Evolutionary conservation across 805 yeast species (phyloP), one percentile per base, ranked within the genome.

Genomic region (Priceomyces melissophilus): DNA sequence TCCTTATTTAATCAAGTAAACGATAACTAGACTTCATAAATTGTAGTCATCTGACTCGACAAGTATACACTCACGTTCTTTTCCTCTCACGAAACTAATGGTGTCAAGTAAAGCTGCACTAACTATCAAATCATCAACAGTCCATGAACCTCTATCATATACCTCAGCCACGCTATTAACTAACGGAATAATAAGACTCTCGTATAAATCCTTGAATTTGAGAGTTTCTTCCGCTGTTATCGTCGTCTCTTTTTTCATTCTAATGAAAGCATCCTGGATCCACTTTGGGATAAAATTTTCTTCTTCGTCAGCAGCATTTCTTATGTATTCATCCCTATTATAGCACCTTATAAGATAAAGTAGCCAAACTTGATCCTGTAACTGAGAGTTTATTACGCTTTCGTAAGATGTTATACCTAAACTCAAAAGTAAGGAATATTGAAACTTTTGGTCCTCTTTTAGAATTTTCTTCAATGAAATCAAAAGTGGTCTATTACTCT

Each of bases 321-420:
- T 54, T 6, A 39, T 41, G 41, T 70, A 67, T 11, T 54, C 58
- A 3, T 55, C 49, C 34, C 63, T 65, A 54, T 81, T 83, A 42
- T 69, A 63, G 42, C 78, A 73, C 49, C 88, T 69, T 28, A 84
- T 76, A 17, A 84, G 63, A 78, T 83, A 85, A 30, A 85, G 58
- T 14, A 82, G 57, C 58, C 85, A 64, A 2, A 76, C 74, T 48
- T 81, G 84, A 41, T 81, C 82, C 42, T 79, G 61, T 35, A 79
- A 68, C 32, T 71, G 67, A 32, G 75, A 65, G 2, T 59, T 67
- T 2, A 72, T 52, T 11, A 84, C 50, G 35, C 76, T 79, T 3
- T 78, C 81, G 49, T 73, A 79, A 14, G 70, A 67, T 3, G 74
- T 58, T 9, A 79, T 70, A 7, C 88, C 90, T 54, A 81, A 73